Percentiles rank a stretch among this genome's conserved stretches.
phyloP scores from a whole-genome alignment of 1,284 basidiomycete species.

The Apiotrichum gamsii region DNA sequence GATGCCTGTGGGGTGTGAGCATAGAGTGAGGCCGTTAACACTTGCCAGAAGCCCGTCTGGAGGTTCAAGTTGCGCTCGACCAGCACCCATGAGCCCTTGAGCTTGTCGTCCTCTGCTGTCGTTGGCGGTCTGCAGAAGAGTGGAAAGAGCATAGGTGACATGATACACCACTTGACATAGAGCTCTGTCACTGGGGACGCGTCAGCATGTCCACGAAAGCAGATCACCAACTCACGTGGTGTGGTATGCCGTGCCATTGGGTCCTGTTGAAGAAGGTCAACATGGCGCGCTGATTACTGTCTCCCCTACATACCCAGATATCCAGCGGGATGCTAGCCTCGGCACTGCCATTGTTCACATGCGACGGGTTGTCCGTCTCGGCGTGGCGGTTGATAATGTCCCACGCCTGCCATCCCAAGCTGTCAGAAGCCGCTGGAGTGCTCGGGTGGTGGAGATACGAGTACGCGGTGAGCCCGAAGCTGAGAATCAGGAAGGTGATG shows the following conservation, averaged over 20 bases:
- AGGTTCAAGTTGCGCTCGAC: constrained; percentile 69
- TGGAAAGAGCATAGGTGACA: constrained; percentile 55
- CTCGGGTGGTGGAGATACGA: constrained; percentile 53
- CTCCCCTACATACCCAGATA: constrained; percentile 58
- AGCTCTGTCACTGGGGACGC: constrained; percentile 61
- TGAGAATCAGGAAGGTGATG: not conserved
- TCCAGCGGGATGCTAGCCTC: constrained; percentile 73
- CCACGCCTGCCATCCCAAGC: constrained; percentile 88
- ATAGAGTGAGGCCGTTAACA: not conserved
- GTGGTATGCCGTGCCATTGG: constrained; percentile 74
- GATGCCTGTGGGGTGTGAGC: constrained; percentile 14
- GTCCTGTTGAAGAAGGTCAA: constrained; percentile 24
- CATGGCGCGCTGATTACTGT: not conserved
- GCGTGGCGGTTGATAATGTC: constrained; percentile 51
- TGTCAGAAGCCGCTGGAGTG: constrained; percentile 62
- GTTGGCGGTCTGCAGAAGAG: constrained; percentile 63
- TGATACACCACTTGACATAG: constrained; percentile 61
- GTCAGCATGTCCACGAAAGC: too few relatives aligned
- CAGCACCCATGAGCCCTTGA: constrained; percentile 80
- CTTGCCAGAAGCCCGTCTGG: constrained; percentile 57
- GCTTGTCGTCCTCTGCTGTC: constrained; percentile 64
- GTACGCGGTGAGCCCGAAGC: constrained; percentile 52
- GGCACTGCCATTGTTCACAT: constrained; percentile 39
- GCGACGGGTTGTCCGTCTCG: constrained; percentile 7
- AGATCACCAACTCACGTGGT: constrained; percentile 51